A percentile compares a stretch with the other conserved stretches of the same genome.
phyloP scores from a whole-genome alignment of 108 stramenopile species.

The Stephanodiscus minutulus region DNA sequence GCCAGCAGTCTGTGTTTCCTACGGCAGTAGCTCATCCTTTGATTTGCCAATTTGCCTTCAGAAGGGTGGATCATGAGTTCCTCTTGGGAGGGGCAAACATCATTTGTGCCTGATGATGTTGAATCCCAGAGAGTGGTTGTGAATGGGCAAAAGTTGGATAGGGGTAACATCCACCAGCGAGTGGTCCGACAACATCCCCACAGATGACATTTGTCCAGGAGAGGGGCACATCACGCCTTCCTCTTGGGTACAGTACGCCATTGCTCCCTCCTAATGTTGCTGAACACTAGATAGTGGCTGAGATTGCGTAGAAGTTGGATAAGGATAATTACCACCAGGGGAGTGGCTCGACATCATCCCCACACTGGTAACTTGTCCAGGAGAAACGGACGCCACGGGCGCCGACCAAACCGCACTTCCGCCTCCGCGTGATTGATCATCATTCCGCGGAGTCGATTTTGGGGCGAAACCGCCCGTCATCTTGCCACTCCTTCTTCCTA shows the following conservation, averaged over 20 bases:
- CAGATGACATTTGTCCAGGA: neutral
- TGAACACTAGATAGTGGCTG: neutral
- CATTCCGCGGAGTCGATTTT: too few relatives aligned
- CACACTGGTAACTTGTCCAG: neutral
- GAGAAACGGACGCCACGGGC: neutral
- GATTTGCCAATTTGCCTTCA: too few relatives aligned
- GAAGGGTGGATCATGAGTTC: neutral
- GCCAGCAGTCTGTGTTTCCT: too few relatives aligned
- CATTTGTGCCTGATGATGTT: neutral
- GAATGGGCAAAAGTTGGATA: neutral
- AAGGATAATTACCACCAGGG: neutral
- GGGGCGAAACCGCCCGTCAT: slow-evolving; percentile 14
- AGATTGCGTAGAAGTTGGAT: neutral
- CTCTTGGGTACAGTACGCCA: too few relatives aligned
- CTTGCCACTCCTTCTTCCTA: slow-evolving; percentile 7
- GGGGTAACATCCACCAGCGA: neutral
- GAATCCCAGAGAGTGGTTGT: neutral
- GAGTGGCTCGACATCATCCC: neutral
- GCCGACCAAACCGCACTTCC: too few relatives aligned
- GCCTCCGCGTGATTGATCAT: too few relatives aligned
- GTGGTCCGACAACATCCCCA: neutral
- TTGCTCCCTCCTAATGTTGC: neutral
- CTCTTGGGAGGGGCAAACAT: too few relatives aligned
- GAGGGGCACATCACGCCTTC: neutral
- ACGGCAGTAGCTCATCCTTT: too few relatives aligned